phyloP scores from a whole-genome alignment of 2,329 filamentous ascomycete species.

The Drechslerella stenobrocha region DNA sequence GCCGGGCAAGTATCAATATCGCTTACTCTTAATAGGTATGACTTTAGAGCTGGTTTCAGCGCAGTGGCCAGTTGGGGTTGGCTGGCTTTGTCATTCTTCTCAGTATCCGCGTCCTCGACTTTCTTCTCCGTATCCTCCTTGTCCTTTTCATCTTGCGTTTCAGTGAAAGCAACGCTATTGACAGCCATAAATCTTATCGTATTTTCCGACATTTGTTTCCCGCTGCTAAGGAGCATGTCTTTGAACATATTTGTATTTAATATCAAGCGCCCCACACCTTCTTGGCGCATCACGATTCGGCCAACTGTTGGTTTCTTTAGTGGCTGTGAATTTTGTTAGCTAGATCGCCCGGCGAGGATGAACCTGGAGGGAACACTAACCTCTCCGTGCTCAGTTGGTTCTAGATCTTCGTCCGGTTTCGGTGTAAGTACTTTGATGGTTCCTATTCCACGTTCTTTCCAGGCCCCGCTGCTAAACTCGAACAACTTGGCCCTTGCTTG shows the following conservation, averaged over 20 bases:
- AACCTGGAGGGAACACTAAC: slow-evolving; percentile 5
- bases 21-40: slow-evolving; percentile 36
- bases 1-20: too few relatives aligned
- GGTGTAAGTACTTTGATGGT: slow-evolving; percentile 31
- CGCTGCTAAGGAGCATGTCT: slow-evolving; percentile 18
- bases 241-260: slow-evolving; percentile 37
- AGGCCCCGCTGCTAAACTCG: slow-evolving; percentile 25
- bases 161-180: slow-evolving; percentile 21
- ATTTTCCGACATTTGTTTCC: slow-evolving; percentile 20
- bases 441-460: slow-evolving; percentile 43
- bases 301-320: slow-evolving; percentile 18
- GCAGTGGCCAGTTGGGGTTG: neutral
- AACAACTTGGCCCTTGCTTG: slow-evolving; percentile 40
- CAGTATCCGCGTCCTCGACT: neutral
- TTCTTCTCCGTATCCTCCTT: neutral
- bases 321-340: neutral
- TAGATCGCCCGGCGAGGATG: neutral
- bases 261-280: slow-evolving; percentile 39
- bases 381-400: slow-evolving; percentile 4
- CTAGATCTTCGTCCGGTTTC: slow-evolving; percentile 11
- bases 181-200: slow-evolving; percentile 34
- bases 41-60: slow-evolving; percentile 14
- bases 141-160: slow-evolving; percentile 11
- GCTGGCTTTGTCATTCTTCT: neutral
- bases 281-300: slow-evolving; percentile 45